Conservation (phyloP, 257 asterid genomes). For the Ballota nigra region DNA sequence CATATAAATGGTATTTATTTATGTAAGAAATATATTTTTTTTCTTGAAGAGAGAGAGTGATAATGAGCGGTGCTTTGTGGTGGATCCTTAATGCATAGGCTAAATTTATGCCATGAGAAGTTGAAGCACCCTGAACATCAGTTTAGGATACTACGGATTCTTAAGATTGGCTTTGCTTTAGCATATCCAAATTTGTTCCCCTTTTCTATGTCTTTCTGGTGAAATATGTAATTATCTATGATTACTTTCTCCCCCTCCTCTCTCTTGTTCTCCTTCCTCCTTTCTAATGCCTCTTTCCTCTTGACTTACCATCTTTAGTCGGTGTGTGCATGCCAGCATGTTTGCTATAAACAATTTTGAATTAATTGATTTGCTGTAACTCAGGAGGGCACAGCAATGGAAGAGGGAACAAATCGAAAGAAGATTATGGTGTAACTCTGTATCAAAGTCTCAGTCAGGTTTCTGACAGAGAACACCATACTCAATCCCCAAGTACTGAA, state of each 20-base stretch:
- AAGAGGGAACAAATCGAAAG: constrained; percentile 29
- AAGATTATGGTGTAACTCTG: constrained; percentile 30
- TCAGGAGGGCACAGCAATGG: constrained; percentile 41
- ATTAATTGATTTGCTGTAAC: constrained; percentile 25
- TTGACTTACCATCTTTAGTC: not conserved
- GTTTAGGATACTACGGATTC: not conserved
- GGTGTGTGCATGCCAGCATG: not conserved
- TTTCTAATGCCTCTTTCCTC: not conserved
- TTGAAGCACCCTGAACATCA: not conserved
- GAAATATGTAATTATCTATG: not conserved
- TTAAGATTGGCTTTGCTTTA: not conserved
- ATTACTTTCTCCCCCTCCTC: not conserved
- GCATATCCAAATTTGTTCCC: not conserved
- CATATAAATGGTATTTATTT: not conserved
- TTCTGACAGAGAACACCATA: constrained; percentile 32
- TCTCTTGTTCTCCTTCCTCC: not conserved
- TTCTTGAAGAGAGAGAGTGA: not conserved
- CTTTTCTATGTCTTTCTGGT: not conserved
- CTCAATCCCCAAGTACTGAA: constrained; percentile 28
- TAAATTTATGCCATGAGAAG: not conserved
- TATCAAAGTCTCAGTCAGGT: constrained; percentile 39
- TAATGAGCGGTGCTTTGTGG: not conserved
- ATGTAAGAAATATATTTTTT: not conserved
- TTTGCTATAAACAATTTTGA: not conserved
- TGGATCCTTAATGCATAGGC: constrained; percentile 1